phyloP scores from a whole-genome alignment of 2,329 filamentous ascomycete species.

The Ascochyta pisi region DNA sequence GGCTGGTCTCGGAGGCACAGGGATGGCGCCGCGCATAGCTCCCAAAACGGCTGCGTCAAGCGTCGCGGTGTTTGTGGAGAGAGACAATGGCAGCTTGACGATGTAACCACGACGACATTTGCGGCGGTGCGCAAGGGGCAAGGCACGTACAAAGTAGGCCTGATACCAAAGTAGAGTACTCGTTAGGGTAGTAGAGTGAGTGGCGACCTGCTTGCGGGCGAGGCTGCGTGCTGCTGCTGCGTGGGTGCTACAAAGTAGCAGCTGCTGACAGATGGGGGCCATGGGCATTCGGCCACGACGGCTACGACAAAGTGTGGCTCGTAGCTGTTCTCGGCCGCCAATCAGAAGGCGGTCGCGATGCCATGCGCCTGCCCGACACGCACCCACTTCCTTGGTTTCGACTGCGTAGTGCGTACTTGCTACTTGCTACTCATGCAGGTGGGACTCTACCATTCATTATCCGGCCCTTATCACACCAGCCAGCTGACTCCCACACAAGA shows the following conservation, averaged over 20 bases:
- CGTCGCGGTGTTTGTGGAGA: conserved; percentile 3
- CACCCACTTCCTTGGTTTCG: conserved; percentile 16
- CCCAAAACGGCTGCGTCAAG: background rate
- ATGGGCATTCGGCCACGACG: conserved; percentile 16
- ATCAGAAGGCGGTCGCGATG: conserved; percentile 9
- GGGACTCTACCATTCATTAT: background rate
- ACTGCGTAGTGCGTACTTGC: background rate
- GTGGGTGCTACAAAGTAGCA: background rate
- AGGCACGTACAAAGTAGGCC: background rate
- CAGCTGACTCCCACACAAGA: conserved; percentile 16
- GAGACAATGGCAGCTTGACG: conserved; percentile 5
- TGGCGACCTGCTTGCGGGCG: conserved; percentile 11
- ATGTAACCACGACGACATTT: conserved; percentile 17
- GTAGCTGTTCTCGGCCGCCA: conserved; percentile 1
- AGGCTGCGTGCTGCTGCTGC: background rate
- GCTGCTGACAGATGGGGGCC: conserved; percentile 14
- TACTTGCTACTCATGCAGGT: background rate
- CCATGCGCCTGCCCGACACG: conserved; percentile 20
- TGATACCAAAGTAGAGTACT: no score
- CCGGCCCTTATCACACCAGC: conserved; percentile 8
- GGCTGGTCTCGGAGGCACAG: conserved; percentile 37
- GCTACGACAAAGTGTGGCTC: conserved; percentile 10
- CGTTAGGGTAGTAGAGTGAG: background rate
- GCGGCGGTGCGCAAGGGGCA: conserved; percentile 12
- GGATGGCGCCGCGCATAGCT: background rate